Base-by-base conservation (phyloP, 108 stramenopile species). In the Nitzschia putrida region DNA sequence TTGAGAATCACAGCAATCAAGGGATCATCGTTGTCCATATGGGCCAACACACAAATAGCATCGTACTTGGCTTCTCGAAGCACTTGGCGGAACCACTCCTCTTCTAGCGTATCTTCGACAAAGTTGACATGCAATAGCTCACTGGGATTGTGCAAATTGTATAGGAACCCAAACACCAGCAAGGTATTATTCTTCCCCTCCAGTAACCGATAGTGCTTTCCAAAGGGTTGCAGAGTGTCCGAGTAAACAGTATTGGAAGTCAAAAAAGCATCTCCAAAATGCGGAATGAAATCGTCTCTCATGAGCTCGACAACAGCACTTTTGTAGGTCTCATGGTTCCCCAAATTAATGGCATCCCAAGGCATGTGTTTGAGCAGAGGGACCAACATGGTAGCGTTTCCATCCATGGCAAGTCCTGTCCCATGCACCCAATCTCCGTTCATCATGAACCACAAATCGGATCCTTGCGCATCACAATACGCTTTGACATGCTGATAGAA, bases 321-420 rank as follows among this genome's bases (percentile, higher is more conserved):
- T 40, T 72, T 61, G 56, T 82, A 81, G 11, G 87, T 16, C 65
- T 93, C 92, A 73, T 93, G 92, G 74, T 93, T 87, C 10, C 92
- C 92, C 37, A 85, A 37, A 63, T 79, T 89, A 10, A 90, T 58
- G 25, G 83, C 86, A 72, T 85, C 82, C 67, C 75, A 90, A 0
- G 92, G 92, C 89, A 93, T 93, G 11, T 77, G 66, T 72, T 87
- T 64, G 45, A 93, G 47, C 38, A 93, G 78, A 6, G 85, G 87
- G 14, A 82, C 45, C 9, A 93, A 64, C 29, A 39, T 57, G 37
- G 53, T 37, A 8, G 74, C 66, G 56, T 76, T 55, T 0, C 74
- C 74, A 37, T 67, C 60, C 53, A 67, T 61, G 42, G 61, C 68
- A 53, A 76, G 37, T 41, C 89, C 81, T 7, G 92, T 89, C 24